These are phyloP conservation scores for Ceratorhiza oryzae-sativae DNA, from an alignment of 1,284 basidiomycete genomes.

Conservation along the genomic window DNA sequence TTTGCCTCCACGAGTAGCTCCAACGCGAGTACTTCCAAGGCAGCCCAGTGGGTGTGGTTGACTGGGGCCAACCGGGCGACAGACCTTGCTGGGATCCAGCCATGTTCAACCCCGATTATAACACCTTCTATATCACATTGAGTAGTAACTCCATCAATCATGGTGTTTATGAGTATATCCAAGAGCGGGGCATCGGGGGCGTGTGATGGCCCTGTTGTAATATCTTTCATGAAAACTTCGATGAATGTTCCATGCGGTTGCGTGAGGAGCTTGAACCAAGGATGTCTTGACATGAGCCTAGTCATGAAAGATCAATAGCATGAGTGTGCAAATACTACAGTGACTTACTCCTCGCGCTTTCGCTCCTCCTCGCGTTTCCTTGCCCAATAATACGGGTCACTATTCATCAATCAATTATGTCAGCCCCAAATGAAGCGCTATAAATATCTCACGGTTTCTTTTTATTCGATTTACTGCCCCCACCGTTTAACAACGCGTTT, in stretches of 20 bases:
- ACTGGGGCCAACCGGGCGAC: constrained; percentile 28
- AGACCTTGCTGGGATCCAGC: constrained; percentile 18
- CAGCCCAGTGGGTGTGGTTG: constrained; percentile 10
- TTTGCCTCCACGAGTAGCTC: constrained; percentile 26
- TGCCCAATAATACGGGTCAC: constrained; percentile 35
- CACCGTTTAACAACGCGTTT: not conserved
- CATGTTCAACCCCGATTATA: constrained; percentile 10
- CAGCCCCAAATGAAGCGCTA: not conserved
- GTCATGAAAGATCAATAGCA: not conserved
- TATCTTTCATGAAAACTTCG: constrained; percentile 31
- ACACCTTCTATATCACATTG: constrained; percentile 13
- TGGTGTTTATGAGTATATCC: not conserved
- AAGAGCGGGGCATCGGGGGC: constrained; percentile 19
- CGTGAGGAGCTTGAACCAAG: constrained; percentile 8
- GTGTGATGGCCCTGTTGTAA: constrained; percentile 4
- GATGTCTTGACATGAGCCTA: constrained; percentile 21
- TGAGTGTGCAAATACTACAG: not conserved
- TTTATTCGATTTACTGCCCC: not conserved
- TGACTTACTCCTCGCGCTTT: constrained; percentile 24
- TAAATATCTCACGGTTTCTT: constrained; percentile 22
- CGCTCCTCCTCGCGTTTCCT: constrained; percentile 32
- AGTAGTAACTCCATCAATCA: constrained; percentile 17
- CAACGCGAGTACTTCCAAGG: constrained; percentile 20
- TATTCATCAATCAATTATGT: not conserved
- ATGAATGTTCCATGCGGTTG: constrained; percentile 6